These are phyloP conservation scores for Licmophora abbreviata DNA, from an alignment of 108 stramenopile species.

Conservation along the genomic window DNA sequence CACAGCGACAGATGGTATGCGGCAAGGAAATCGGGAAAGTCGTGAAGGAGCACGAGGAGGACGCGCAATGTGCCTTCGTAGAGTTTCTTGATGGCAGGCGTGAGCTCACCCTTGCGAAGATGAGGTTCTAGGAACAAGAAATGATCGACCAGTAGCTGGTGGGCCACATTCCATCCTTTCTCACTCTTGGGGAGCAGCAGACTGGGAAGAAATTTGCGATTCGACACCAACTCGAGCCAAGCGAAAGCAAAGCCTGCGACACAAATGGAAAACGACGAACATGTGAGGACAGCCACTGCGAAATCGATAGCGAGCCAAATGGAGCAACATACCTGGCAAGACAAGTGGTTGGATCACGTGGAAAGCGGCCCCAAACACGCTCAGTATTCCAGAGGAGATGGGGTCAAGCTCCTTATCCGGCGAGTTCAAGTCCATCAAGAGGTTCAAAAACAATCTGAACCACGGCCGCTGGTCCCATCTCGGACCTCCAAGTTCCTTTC, in stretches of 20 bases:
- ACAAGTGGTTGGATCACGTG: conserved; percentile 93
- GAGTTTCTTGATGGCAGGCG: conserved; percentile 83
- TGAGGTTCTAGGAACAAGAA: conserved; percentile 93
- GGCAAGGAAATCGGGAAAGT: conserved; percentile 95
- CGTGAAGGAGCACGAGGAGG: conserved; percentile 95
- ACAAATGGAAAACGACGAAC: background rate
- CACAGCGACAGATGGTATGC: conserved; percentile 95
- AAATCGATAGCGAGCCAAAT: background rate
- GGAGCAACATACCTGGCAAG: conserved; percentile 62
- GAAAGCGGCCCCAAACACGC: conserved; percentile 87
- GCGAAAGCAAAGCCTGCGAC: conserved; percentile 87
- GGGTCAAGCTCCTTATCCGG: conserved; percentile 73
- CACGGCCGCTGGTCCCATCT: conserved; percentile 96
- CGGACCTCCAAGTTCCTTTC: background rate
- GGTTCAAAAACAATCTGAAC: conserved; percentile 91
- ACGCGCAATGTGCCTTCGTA: conserved; percentile 97
- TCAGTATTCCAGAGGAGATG: conserved; percentile 67
- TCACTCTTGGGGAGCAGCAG: conserved; percentile 80
- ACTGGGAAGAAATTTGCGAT: conserved; percentile 93
- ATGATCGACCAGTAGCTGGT: conserved; percentile 92
- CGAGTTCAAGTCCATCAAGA: conserved; percentile 88
- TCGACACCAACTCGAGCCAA: conserved; percentile 97
- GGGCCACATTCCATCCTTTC: conserved; percentile 92
- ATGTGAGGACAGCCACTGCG: conserved; percentile 1
- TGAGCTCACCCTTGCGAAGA: conserved; percentile 71